Conservation (phyloP, 1,284 basidiomycete genomes). For the Cryptococcus floricola region DNA sequence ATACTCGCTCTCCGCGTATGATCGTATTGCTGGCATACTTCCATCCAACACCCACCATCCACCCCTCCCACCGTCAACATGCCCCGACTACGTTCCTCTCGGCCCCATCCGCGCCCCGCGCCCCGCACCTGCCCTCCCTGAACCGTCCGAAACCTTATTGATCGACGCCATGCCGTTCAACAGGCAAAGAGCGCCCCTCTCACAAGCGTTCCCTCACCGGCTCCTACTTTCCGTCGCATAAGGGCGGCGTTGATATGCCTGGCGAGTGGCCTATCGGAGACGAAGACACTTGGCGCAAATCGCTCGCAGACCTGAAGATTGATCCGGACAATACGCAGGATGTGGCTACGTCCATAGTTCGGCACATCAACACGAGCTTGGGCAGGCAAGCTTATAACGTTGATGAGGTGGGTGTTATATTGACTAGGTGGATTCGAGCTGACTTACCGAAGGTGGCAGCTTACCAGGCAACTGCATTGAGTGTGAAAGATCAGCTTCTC, state of each 20-base stretch:
- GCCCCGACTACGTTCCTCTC: not conserved
- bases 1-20: too few relatives aligned
- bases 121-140: not conserved
- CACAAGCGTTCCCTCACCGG: conserved; percentile 46
- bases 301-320: conserved; percentile 40
- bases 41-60: not conserved
- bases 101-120: not conserved
- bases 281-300: conserved; percentile 70
- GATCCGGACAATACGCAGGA: conserved; percentile 51
- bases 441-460: conserved; percentile 41
- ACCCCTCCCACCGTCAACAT: not conserved
- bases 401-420: conserved; percentile 60
- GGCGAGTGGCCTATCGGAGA: conserved; percentile 83
- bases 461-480: conserved; percentile 54
- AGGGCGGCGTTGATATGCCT: conserved; percentile 62
- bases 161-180: not conserved
- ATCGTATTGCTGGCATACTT: too few relatives aligned
- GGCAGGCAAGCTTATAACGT: conserved; percentile 84
- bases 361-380: conserved; percentile 77
- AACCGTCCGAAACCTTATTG: not conserved
- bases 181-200: conserved; percentile 34
- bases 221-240: conserved; percentile 49
- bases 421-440: not conserved
- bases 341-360: conserved; percentile 74
- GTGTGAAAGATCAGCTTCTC: conserved; percentile 78